Conservation (phyloP, 139 green algal genomes). For the Chlamydomonas eustigma region DNA sequence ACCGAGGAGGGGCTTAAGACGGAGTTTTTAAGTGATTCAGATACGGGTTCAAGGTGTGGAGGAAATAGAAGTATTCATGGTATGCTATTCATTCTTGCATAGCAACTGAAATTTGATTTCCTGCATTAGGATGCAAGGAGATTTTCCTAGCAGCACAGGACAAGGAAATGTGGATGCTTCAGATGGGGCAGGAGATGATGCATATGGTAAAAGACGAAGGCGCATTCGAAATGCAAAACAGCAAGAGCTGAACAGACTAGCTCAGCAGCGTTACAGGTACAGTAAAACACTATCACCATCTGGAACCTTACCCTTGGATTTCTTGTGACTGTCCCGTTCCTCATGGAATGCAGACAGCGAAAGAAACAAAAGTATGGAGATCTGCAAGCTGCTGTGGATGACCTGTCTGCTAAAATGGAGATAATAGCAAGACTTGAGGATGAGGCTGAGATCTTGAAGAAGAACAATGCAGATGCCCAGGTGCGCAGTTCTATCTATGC, state of each 20-base stretch:
- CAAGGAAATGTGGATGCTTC: neutral
- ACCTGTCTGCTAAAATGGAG: neutral
- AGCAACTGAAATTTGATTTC: too few species aligned
- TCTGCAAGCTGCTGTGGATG: constrained; percentile 1
- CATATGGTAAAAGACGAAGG: neutral
- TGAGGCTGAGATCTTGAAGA: neutral
- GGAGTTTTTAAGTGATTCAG: neutral
- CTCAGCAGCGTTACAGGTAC: constrained; percentile 7
- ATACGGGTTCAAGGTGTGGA: too few species aligned
- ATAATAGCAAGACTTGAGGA: neutral
- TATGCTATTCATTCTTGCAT: too few species aligned
- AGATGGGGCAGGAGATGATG: neutral
- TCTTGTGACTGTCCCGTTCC: neutral
- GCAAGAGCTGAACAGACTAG: constrained; percentile 5
- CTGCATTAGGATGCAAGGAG: neutral
- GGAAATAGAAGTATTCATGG: too few species aligned
- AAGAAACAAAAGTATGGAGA: constrained; percentile 9
- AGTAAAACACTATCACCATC: too few species aligned
- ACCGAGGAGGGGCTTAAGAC: neutral
- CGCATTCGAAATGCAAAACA: constrained; percentile 12
- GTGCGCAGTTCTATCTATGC: too few species aligned
- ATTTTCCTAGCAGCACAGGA: neutral
- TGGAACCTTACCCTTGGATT: too few species aligned
- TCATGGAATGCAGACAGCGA: neutral
- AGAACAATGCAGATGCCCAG: neutral